Base-by-base conservation (phyloP, 768 basidiomycete species). In the Tylopilus felleus region DNA sequence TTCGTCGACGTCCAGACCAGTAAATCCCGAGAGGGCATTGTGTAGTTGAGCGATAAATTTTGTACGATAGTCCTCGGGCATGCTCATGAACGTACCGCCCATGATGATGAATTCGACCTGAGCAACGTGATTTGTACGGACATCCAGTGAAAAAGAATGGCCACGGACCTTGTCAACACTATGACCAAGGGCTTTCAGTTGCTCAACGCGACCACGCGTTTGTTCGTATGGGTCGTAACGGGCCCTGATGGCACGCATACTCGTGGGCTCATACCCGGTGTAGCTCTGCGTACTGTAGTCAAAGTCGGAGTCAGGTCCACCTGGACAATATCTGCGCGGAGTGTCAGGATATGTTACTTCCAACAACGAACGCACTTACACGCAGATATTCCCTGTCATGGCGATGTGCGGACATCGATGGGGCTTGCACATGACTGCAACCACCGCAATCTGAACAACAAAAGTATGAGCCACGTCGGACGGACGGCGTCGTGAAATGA, bases 391-490 rank as follows among this genome's bases (percentile, higher is more conserved):
- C 27, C 97, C 97, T 0, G 97, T 99, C 93, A 99, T 97, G 8
- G 97, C 97, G 52, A 99, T 98, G 74, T 99, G 97, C 5, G 97
- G 97, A 77, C 97, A 99, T 50, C 97, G 83, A 77, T 99, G 97
- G 2, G 97, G 97, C 67, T 98, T 99, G 77, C 94, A 96, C 97
- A 99, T 99, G n/a, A 99, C 96, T 9, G 97, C 97, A 14, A 99
- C 97, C 22, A 98, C 96, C 16, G 96, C 97, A 54, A 98, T 95
- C 93, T 96, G 56, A 21, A 28, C 51, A 19, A 17, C 19, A 23
- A 28, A 27, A 42, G 28, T 43, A 22, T 51, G 12, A 55, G 51
- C 19, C 19, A 40, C 13, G 8, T 17, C 49, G 28, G 16, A n/a
- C 19, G 9, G 21, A 49, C 16, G 16, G 17, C 23, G n/a, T 21